Base-by-base conservation (phyloP, 2,329 filamentous ascomycete species). In the Orbilia quercus region DNA sequence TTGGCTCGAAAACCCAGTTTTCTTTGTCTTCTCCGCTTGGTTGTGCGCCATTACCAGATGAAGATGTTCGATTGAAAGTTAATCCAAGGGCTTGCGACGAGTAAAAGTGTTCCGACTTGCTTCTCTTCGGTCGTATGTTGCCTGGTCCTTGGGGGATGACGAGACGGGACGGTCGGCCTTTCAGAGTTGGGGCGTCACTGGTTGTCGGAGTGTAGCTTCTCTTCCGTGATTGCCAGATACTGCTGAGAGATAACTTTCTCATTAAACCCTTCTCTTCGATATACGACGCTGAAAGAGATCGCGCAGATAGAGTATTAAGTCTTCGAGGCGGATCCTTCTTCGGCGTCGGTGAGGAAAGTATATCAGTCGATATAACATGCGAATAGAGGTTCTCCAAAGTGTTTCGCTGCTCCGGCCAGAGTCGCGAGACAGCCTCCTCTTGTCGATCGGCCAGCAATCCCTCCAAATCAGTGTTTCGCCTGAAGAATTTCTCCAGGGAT, bases 351-450 rank as follows among this genome's bases (percentile, higher is more conserved):
- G 59, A 57, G 12, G 67, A 72, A 53, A 72, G 67, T 38, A 72
- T 54, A 44, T 72, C 59, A 3, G 67, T 72, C 3, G 67, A 72
- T 25, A 72, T 72, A 38, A 72, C 67, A 48, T 72, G 67, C 20
- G 67, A 72, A 31, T 72, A 72, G 25, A 72, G 53, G 45, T 72
- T 72, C 42, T 72, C 67, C 18, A 72, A 54, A 7, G 67, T 72
- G 23, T 72, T 64, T 22, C 67, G 67, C 60, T 72, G 67, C n/a
- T 72, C 67, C 6, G 67, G 67, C 67, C 67, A 72, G 25, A 72
- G 59, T 12, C 67, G 60, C 1, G 67, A 72, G 31, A 72, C 67
- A n/a, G 67, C 67, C 36, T 72, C 67, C 22, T 72, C 67, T 38
- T 64, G 64, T 14, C 55, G 62, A 36, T 72, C 67, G 5, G 67